These are phyloP conservation scores for Didymosphaeria variabile DNA, from an alignment of 2,329 filamentous ascomycete genomes.

Conservation along the genomic window DNA sequence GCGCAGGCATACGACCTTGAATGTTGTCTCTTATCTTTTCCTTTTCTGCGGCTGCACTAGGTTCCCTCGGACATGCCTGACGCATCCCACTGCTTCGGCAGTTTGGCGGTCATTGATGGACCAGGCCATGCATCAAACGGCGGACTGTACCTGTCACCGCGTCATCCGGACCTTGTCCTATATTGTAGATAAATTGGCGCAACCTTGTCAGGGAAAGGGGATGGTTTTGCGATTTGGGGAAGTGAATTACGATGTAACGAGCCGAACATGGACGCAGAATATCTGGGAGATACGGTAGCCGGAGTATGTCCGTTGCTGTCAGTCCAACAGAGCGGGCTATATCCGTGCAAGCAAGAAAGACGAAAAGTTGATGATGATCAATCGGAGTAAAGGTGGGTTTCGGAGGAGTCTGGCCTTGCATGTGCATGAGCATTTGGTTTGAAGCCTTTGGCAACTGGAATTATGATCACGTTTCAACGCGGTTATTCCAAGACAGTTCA, in stretches of 20 bases:
- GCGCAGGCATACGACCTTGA: background rate
- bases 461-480: background rate
- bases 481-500: background rate
- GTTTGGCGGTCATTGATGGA: background rate
- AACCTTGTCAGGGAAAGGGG: background rate
- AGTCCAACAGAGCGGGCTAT: background rate
- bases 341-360: background rate
- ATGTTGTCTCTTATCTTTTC: background rate
- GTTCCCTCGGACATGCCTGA: background rate
- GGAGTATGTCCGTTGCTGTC: too few relatives aligned
- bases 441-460: background rate
- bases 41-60: background rate
- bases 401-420: background rate
- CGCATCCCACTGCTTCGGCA: background rate
- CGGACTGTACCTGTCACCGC: background rate
- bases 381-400: background rate
- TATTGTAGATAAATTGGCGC: background rate
- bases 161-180: background rate
- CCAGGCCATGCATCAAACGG: background rate
- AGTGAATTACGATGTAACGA: background rate
- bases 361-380: background rate
- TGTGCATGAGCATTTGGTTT: background rate
- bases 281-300: background rate
- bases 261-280: background rate
- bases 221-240: slow-evolving; percentile 1